Percentiles rank a stretch among this genome's conserved stretches.
These are phyloP conservation scores for Coemansia aciculifera DNA, from an alignment of 192 early-diverging fungal genomes.

Conservation along the genomic window DNA sequence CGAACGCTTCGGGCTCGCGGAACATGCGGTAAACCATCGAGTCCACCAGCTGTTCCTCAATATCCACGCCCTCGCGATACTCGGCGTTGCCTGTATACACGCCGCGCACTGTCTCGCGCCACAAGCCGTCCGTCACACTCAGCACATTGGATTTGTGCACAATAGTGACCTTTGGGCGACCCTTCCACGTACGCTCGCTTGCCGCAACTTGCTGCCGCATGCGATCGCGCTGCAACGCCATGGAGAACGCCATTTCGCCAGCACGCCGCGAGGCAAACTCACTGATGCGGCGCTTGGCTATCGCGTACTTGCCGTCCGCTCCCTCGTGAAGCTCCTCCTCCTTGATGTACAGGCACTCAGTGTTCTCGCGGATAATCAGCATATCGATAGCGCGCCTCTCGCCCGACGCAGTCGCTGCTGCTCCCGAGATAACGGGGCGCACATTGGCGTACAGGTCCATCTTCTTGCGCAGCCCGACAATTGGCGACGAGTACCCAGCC, in stretches of 20 bases:
- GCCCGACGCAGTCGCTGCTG: slow-evolving; percentile 52
- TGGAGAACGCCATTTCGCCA: slow-evolving; percentile 89
- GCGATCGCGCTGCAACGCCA: slow-evolving; percentile 79
- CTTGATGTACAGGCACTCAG: slow-evolving; percentile 81
- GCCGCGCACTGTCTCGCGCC: slow-evolving; percentile 84
- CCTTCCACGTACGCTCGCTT: slow-evolving; percentile 66
- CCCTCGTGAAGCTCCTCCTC: slow-evolving; percentile 56
- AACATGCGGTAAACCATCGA: slow-evolving; percentile 99
- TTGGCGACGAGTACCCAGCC: slow-evolving; percentile 96
- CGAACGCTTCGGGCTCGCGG: slow-evolving; percentile 93
- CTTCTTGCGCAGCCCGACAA: slow-evolving; percentile 93
- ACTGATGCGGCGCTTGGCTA: slow-evolving; percentile 88
- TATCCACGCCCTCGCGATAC: slow-evolving; percentile 62
- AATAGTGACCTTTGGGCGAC: slow-evolving; percentile 80
- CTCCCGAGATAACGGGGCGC: slow-evolving; percentile 82
- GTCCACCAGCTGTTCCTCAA: slow-evolving; percentile 98
- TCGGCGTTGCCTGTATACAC: slow-evolving; percentile 67
- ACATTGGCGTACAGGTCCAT: slow-evolving; percentile 98
- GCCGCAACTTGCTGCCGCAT: slow-evolving; percentile 61
- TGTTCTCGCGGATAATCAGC: slow-evolving; percentile 98
- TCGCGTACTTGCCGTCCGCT: slow-evolving; percentile 61
- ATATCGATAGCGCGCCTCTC: slow-evolving; percentile 79
- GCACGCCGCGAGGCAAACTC: slow-evolving; percentile 85
- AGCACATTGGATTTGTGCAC: slow-evolving; percentile 99
- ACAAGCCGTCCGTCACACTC: slow-evolving; percentile 92